Evolutionary conservation across 495 filamentous ascomycete species (phyloP).

Genomic region (Hypoxylon trugodes): DNA sequence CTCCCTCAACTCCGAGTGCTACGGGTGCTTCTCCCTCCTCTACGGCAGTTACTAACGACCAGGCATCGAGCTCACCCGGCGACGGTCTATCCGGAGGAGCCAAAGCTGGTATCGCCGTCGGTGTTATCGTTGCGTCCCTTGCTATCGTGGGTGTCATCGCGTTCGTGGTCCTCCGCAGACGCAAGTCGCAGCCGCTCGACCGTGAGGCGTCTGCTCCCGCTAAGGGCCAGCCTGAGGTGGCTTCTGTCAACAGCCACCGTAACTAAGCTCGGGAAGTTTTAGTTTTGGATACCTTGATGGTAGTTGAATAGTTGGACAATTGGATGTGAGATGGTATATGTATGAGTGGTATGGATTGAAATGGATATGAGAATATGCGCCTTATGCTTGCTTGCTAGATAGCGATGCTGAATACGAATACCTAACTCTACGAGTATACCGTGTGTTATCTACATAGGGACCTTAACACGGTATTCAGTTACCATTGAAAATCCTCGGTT

Average conservation of each 20-base stretch:
- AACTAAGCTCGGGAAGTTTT: not conserved
- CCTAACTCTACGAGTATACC: too few species aligned
- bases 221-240: constrained; percentile 32
- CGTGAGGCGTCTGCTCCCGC: constrained; percentile 4
- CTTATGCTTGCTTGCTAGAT: not conserved
- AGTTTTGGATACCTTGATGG: not conserved
- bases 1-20: constrained; percentile 20
- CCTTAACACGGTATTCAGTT: too few species aligned
- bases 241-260: constrained; percentile 37
- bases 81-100: constrained; percentile 52
- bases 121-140: constrained; percentile 50
- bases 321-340: not conserved
- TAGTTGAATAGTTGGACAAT: not conserved
- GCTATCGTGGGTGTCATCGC: constrained; percentile 35
- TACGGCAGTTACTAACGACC: not conserved
- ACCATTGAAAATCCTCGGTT: too few species aligned
- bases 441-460: too few species aligned
- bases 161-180: constrained; percentile 36
- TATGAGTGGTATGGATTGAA: not conserved
- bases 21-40: constrained; percentile 10
- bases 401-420: too few species aligned
- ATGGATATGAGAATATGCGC: constrained; percentile 7
- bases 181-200: constrained; percentile 12
- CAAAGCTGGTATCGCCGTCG: constrained; percentile 60
- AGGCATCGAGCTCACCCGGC: constrained; percentile 11